Evolutionary conservation across 441 rosid genomes (phyloP).

Genomic region (Eutrema salsugineum): DNA sequence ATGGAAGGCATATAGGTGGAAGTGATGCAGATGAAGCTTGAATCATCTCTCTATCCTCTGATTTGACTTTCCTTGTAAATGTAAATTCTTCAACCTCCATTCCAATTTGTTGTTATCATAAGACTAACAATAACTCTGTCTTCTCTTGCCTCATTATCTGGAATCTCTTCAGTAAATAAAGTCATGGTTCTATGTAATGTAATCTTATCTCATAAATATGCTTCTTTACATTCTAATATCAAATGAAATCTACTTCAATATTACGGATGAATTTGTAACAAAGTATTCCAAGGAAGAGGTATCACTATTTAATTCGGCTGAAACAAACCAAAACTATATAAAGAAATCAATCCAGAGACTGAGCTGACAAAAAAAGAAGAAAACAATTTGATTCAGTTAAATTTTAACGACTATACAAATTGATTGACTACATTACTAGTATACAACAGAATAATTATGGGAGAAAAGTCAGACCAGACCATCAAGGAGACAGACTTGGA

Average conservation of each 20-base stretch:
- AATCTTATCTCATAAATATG: background rate
- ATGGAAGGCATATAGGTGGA: slow-evolving; percentile 66
- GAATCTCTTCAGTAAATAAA: slow-evolving; percentile 12
- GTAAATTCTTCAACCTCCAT: slow-evolving; percentile 50
- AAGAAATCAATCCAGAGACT: background rate
- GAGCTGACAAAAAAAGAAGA: background rate
- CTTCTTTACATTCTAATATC: background rate
- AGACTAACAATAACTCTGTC: background rate
- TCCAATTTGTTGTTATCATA: background rate
- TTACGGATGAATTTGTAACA: background rate
- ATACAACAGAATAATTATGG: background rate
- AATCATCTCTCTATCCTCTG: slow-evolving; percentile 25
- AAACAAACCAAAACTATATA: background rate
- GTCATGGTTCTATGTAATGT: slow-evolving; percentile 7
- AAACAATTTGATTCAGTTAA: background rate
- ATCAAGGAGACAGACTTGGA: background rate
- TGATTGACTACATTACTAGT: background rate
- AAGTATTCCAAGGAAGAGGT: background rate
- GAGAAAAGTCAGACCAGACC: background rate
- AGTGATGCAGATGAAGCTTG: slow-evolving; percentile 93
- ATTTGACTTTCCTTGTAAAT: slow-evolving; percentile 25
- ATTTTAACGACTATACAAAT: background rate
- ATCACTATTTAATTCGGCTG: background rate
- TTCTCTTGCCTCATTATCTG: background rate
- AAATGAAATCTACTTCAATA: background rate